These are phyloP conservation scores for Kodamaea jinghongensis DNA, from an alignment of 805 yeast genomes.

Conservation along the genomic window DNA sequence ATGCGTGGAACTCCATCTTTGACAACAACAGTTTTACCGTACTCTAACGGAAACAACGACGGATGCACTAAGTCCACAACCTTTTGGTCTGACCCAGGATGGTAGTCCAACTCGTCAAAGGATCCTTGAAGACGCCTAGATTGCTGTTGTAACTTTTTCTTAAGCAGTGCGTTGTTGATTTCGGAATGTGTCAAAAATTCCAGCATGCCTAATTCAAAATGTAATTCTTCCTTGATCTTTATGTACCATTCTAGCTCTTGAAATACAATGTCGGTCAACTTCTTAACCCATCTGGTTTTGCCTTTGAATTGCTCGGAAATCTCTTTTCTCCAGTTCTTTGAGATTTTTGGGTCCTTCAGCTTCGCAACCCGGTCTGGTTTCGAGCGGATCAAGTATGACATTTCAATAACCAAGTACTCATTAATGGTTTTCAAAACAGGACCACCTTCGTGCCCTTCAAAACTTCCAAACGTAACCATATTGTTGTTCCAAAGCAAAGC, in stretches of 20 bases:
- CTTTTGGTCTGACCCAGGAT: constrained; percentile 13
- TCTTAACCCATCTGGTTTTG: constrained; percentile 8
- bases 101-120: constrained; percentile 11
- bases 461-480: too few species aligned
- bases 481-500: too few species aligned
- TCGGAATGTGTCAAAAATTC: constrained; percentile 10
- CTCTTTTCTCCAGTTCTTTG: constrained; percentile 26
- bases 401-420: constrained; percentile 17
- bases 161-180: constrained; percentile 3
- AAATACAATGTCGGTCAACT: constrained; percentile 14
- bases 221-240: constrained; percentile 8
- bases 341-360: constrained; percentile 18
- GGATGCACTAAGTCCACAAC: constrained; percentile 22
- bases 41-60: constrained; percentile 18
- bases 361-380: constrained; percentile 30
- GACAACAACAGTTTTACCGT: constrained; percentile 12
- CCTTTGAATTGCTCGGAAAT: constrained; percentile 5
- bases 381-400: constrained; percentile 17
- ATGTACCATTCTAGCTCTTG: constrained; percentile 16
- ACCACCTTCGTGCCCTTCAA: too few species aligned
- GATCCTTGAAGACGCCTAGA: constrained; percentile 6
- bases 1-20: constrained; percentile 2
- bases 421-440: constrained; percentile 11
- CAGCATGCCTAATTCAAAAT: constrained; percentile 9
- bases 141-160: neutral